Evolutionary conservation across 1,284 basidiomycete genomes (phyloP).

Genomic region (Leccinum pallidistipes): DNA sequence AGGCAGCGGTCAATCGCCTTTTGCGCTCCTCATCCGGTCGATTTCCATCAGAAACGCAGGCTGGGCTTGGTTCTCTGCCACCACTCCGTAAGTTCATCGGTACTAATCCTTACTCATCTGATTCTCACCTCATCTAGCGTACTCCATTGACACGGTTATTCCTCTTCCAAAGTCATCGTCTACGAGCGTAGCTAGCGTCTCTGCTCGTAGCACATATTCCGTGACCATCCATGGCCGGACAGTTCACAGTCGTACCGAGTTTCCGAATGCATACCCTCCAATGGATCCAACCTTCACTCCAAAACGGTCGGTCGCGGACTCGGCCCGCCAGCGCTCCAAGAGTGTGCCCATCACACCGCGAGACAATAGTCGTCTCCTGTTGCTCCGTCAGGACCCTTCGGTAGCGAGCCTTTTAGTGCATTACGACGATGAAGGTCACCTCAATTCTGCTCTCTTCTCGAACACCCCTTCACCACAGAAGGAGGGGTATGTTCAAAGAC

Average conservation of each 20-base stretch:
- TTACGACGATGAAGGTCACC: constrained; percentile 69
- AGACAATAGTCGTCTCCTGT: constrained; percentile 53
- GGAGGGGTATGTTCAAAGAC: constrained; percentile 51
- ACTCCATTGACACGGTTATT: constrained; percentile 61
- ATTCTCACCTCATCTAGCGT: constrained; percentile 43
- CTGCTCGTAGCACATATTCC: constrained; percentile 60
- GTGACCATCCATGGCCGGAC: constrained; percentile 66
- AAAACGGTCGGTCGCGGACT: constrained; percentile 26
- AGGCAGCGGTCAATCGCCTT: constrained; percentile 61
- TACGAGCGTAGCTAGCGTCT: constrained; percentile 49
- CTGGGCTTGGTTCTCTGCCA: constrained; percentile 56
- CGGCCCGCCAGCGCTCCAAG: constrained; percentile 33
- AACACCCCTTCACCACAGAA: constrained; percentile 49
- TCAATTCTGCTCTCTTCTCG: constrained; percentile 61
- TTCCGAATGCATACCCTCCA: constrained; percentile 56
- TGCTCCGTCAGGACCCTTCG: constrained; percentile 71
- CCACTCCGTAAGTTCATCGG: constrained; percentile 59
- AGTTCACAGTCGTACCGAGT: constrained; percentile 61
- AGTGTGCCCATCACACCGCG: constrained; percentile 42
- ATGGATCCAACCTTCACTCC: constrained; percentile 30
- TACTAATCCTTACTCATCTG: background rate
- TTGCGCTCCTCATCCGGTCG: constrained; percentile 71
- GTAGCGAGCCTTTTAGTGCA: constrained; percentile 68
- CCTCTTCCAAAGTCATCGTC: constrained; percentile 49
- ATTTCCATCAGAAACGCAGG: constrained; percentile 53